These are phyloP conservation scores for Primulina tabacum DNA, from an alignment of 257 asterid genomes.

Conservation along the genomic window DNA sequence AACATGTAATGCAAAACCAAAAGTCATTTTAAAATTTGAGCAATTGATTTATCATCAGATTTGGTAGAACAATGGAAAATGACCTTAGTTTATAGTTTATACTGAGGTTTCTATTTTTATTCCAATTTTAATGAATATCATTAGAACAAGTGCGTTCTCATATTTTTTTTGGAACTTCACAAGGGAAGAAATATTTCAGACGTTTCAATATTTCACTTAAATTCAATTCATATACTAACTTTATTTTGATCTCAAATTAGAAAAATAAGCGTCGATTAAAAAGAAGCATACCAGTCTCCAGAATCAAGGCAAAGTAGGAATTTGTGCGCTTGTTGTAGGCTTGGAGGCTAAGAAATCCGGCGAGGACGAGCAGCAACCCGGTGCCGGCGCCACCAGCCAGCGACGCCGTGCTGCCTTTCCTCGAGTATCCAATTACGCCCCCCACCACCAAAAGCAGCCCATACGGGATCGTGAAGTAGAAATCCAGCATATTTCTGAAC, in stretches of 20 bases:
- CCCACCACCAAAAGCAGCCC: slow-evolving; percentile 71
- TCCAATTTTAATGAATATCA: too few relatives aligned
- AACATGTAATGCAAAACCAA: background rate
- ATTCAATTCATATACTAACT: background rate
- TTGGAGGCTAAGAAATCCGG: slow-evolving; percentile 88
- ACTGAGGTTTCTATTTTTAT: too few relatives aligned
- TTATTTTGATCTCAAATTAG: background rate
- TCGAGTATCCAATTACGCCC: slow-evolving; percentile 73
- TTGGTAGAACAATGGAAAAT: background rate
- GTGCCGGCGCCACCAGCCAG: slow-evolving; percentile 84
- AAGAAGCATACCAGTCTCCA: slow-evolving; percentile 65
- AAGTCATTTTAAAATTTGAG: background rate
- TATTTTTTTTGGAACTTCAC: too few relatives aligned
- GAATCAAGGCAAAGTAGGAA: slow-evolving; percentile 67
- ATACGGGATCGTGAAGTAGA: slow-evolving; percentile 95
- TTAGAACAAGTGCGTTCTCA: too few relatives aligned
- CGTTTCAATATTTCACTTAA: background rate
- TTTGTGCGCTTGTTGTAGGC: slow-evolving; percentile 78
- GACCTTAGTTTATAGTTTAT: background rate
- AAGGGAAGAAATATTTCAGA: too few relatives aligned
- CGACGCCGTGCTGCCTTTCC: slow-evolving; percentile 82
- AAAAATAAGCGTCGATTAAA: background rate
- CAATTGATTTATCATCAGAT: background rate
- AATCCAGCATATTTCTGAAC: slow-evolving; percentile 75
- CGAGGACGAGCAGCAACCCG: slow-evolving; percentile 67